Conservation (phyloP, 106 monocot species). For the Posidonia australis region DNA sequence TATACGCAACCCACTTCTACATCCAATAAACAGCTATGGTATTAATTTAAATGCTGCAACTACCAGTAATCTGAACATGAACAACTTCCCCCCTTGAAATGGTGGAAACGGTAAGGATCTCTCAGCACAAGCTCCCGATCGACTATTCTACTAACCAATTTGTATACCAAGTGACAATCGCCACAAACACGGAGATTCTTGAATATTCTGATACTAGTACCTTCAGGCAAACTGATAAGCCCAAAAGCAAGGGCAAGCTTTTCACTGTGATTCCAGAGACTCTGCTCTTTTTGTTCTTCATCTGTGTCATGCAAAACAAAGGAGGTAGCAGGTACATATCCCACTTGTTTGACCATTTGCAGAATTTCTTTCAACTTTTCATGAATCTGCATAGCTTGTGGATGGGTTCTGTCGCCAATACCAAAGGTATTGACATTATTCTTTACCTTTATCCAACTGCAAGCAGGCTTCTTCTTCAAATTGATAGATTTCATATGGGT, state of each 20-base stretch:
- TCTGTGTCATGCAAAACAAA: conserved; percentile 63
- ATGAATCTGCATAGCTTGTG: conserved; percentile 26
- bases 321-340: conserved; percentile 52
- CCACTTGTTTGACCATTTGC: conserved; percentile 34
- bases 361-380: conserved; percentile 48
- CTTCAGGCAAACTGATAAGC: too few species aligned
- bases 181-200: conserved; percentile 83
- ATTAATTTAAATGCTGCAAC: too few species aligned
- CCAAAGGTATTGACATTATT: conserved; percentile 59
- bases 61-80: conserved; percentile 90
- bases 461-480: conserved; percentile 64
- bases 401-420: conserved; percentile 37
- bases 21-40: too few species aligned
- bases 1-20: too few species aligned
- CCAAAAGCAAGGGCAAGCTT: conserved; percentile 73
- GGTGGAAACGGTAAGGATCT: conserved; percentile 72
- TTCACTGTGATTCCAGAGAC: conserved; percentile 69
- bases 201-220: conserved; percentile 42
- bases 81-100: conserved; percentile 51
- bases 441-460: conserved; percentile 83
- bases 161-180: conserved; percentile 71
- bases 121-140: conserved; percentile 46
- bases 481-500: conserved; percentile 49
- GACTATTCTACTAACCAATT: conserved; percentile 43
- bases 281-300: conserved; percentile 75